These are phyloP conservation scores for Lophiostoma macrostomum DNA, from an alignment of 495 filamentous ascomycete species.

Conservation along the genomic window DNA sequence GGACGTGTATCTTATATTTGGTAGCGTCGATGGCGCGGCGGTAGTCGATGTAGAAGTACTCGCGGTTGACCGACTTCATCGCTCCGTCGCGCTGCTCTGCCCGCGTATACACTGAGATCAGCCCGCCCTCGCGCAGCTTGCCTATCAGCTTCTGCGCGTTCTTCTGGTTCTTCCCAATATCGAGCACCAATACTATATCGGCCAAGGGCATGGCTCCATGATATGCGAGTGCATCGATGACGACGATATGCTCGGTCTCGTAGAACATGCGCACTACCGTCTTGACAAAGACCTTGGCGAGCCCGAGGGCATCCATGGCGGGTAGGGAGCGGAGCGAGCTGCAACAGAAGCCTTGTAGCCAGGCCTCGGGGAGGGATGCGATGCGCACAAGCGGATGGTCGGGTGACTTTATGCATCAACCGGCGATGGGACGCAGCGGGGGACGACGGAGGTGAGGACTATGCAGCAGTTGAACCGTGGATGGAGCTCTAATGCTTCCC, in stretches of 20 bases:
- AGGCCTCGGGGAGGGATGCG: neutral
- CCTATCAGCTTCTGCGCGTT: constrained; percentile 84
- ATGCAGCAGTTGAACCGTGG: neutral
- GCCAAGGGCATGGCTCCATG: constrained; percentile 74
- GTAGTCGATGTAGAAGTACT: constrained; percentile 96
- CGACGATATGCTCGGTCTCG: constrained; percentile 79
- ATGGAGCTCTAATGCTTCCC: too few species aligned
- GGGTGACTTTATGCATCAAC: too few species aligned
- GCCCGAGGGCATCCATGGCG: constrained; percentile 60
- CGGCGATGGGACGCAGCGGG: neutral
- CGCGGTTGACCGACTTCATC: constrained; percentile 74
- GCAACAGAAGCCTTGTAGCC: too few species aligned
- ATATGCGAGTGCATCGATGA: constrained; percentile 87
- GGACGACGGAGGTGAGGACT: neutral
- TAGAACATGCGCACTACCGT: constrained; percentile 91
- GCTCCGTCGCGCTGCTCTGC: constrained; percentile 70
- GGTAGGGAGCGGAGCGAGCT: neutral
- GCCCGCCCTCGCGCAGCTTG: constrained; percentile 75
- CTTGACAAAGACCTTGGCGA: constrained; percentile 82
- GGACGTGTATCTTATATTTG: constrained; percentile 84
- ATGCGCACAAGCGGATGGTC: neutral
- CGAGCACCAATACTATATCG: constrained; percentile 80
- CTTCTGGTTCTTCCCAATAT: constrained; percentile 70
- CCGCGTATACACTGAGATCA: constrained; percentile 77
- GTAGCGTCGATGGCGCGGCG: constrained; percentile 92